These are phyloP conservation scores for Leonotis leonurus DNA, from an alignment of 257 asterid species.

Conservation along the genomic window DNA sequence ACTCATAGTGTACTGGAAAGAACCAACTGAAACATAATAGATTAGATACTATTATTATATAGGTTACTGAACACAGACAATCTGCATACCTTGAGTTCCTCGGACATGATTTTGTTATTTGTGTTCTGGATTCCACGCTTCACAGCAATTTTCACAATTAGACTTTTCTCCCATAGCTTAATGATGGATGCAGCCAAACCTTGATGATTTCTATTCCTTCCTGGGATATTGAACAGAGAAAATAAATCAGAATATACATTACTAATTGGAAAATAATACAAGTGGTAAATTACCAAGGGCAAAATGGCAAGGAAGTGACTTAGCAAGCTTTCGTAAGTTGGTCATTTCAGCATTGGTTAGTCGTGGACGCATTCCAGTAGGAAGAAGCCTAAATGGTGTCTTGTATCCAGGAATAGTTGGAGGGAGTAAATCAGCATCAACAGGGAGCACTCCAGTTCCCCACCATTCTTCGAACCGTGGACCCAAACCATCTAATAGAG, in stretches of 20 bases:
- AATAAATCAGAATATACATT: conserved; percentile 7
- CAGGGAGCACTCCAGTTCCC: conserved; percentile 99
- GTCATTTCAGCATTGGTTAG: conserved; percentile 98
- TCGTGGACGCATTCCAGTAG: conserved; percentile 82
- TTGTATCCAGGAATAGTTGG: conserved; percentile 77
- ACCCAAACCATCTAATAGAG: conserved; percentile 76
- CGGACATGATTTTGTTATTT: conserved; percentile 91
- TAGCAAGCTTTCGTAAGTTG: conserved; percentile 75
- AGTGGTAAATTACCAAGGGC: conserved; percentile 68
- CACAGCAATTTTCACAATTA: conserved; percentile 93
- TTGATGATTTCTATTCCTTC: conserved; percentile 95
- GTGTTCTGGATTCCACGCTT: conserved; percentile 99
- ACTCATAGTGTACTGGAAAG: neutral
- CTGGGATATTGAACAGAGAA: conserved; percentile 31
- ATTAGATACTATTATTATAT: neutral
- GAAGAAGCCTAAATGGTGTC: conserved; percentile 94
- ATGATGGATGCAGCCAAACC: conserved; percentile 83
- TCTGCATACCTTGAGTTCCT: conserved; percentile 75
- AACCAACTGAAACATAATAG: neutral
- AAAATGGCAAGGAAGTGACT: conserved; percentile 86
- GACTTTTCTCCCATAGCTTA: conserved; percentile 95
- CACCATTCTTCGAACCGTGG: conserved; percentile 99
- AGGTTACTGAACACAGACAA: conserved; percentile 9
- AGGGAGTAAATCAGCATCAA: conserved; percentile 96
- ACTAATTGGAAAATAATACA: neutral